These are phyloP conservation scores for Blakeslea trispora DNA, from an alignment of 371 early-diverging fungal genomes.

Conservation along the genomic window DNA sequence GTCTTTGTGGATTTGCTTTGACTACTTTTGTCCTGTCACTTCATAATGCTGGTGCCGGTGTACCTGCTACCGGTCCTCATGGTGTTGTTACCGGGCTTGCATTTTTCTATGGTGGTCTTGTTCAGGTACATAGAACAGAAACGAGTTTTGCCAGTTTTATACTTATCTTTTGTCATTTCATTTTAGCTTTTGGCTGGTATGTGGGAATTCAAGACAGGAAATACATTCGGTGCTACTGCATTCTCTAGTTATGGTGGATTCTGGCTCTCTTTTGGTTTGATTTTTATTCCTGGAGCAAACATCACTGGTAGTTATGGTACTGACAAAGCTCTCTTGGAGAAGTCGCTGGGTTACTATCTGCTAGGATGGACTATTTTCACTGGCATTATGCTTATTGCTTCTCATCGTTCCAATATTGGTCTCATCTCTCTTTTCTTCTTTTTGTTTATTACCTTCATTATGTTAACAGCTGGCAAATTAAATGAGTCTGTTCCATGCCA, in stretches of 20 bases:
- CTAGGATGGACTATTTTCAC: conserved; percentile 73
- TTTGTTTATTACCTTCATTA: conserved; percentile 66
- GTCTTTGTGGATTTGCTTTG: conserved; percentile 73
- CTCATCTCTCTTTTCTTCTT: conserved; percentile 65
- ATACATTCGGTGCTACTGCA: conserved; percentile 85
- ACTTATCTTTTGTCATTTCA: too few relatives aligned
- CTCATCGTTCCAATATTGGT: conserved; percentile 63
- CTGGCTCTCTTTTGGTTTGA: conserved; percentile 71
- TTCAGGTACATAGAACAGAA: conserved; percentile 53
- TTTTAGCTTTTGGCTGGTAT: conserved; percentile 69
- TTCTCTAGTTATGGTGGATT: conserved; percentile 77
- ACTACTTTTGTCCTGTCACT: conserved; percentile 74
- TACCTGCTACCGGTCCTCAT: conserved; percentile 54
- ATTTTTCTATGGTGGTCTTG: conserved; percentile 79
- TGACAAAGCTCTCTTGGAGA: conserved; percentile 46
- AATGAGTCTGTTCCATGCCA: conserved; percentile 32
- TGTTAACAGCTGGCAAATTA: conserved; percentile 57
- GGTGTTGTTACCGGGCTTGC: conserved; percentile 69
- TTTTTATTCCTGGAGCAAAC: conserved; percentile 58
- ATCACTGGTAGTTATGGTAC: conserved; percentile 42
- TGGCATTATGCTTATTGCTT: conserved; percentile 68
- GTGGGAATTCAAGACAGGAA: conserved; percentile 75
- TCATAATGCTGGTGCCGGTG: conserved; percentile 70
- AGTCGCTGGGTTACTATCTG: conserved; percentile 71
- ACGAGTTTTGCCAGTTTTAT: background rate